Evolutionary conservation across 805 yeast species (phyloP).

Genomic region (Brettanomyces anomalus): DNA sequence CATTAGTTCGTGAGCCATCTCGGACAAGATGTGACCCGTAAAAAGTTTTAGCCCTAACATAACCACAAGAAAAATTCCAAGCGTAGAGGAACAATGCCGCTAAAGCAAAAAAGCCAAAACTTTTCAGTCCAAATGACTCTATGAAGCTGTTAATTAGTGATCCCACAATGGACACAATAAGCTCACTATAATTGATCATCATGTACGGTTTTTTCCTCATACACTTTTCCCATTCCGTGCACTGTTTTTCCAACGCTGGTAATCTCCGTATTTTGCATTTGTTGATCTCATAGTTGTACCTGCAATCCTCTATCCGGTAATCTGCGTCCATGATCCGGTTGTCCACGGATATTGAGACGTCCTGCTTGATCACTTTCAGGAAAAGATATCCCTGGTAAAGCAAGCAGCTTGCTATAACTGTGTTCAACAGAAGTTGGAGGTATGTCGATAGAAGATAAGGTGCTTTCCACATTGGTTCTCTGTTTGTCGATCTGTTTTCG

Average conservation of each 20-base stretch:
- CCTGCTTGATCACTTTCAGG: slow-evolving; percentile 37
- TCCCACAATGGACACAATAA: slow-evolving; percentile 58
- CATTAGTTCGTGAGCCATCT: no score
- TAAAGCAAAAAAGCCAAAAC: slow-evolving; percentile 1
- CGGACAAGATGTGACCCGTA: background rate
- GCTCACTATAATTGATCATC: slow-evolving; percentile 41
- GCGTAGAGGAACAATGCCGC: slow-evolving; percentile 36
- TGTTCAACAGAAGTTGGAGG: slow-evolving; percentile 46
- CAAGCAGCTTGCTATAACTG: slow-evolving; percentile 28
- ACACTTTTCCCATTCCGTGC: slow-evolving; percentile 57
- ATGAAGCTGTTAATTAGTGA: slow-evolving; percentile 50
- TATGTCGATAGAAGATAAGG: slow-evolving; percentile 56
- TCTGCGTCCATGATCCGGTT: slow-evolving; percentile 36
- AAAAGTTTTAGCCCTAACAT: slow-evolving; percentile 35
- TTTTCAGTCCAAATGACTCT: slow-evolving; percentile 60
- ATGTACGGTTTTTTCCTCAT: slow-evolving; percentile 49
- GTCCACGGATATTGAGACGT: slow-evolving; percentile 42
- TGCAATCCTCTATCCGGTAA: slow-evolving; percentile 47
- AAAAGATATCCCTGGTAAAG: slow-evolving; percentile 3
- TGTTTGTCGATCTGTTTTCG: slow-evolving; percentile 41
- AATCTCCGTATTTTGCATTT: slow-evolving; percentile 46
- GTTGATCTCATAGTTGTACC: slow-evolving; percentile 42
- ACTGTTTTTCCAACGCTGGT: slow-evolving; percentile 49
- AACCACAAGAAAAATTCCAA: slow-evolving; percentile 60
- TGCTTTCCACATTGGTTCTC: slow-evolving; percentile 37